A percentile compares a stretch with the other conserved stretches of the same genome.
phyloP scores from a whole-genome alignment of 2,329 filamentous ascomycete species.

The Dactylellina parvicollis region DNA sequence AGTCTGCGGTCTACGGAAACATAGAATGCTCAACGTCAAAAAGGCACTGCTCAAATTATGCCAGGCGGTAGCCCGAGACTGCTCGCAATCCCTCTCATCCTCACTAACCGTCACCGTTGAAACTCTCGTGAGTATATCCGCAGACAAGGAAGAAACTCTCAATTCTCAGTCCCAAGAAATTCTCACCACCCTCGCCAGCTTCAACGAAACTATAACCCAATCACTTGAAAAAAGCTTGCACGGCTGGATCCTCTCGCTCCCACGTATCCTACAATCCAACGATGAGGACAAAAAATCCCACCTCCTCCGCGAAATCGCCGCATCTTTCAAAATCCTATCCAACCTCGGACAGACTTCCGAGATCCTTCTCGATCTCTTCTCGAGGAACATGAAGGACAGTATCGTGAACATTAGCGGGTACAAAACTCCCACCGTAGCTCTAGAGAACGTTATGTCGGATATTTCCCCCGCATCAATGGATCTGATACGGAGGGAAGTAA shows the following conservation, averaged over 20 bases:
- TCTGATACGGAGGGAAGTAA: conserved; percentile 31
- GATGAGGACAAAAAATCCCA: conserved; percentile 81
- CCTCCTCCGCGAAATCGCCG: conserved; percentile 79
- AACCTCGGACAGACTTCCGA: conserved; percentile 72
- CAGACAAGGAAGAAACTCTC: conserved; percentile 64
- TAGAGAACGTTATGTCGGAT: conserved; percentile 29
- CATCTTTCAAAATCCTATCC: conserved; percentile 74
- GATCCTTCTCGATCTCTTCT: conserved; percentile 74
- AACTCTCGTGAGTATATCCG: conserved; percentile 76
- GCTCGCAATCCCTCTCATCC: conserved; percentile 75
- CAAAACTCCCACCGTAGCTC: conserved; percentile 8
- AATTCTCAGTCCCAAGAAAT: conserved; percentile 53
- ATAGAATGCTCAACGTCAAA: conserved; percentile 75
- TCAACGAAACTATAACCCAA: conserved; percentile 58
- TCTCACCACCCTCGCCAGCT: conserved; percentile 51
- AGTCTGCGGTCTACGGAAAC: conserved; percentile 77
- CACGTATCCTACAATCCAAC: conserved; percentile 81
- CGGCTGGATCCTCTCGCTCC: conserved; percentile 80
- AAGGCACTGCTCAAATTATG: conserved; percentile 76
- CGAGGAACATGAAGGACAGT: conserved; percentile 77
- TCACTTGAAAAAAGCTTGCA: conserved; percentile 56
- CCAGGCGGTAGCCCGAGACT: conserved; percentile 79
- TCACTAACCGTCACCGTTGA: conserved; percentile 79
- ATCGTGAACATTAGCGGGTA: conserved; percentile 65
- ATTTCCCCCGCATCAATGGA: conserved; percentile 50